A percentile compares a stretch with the other conserved stretches of the same genome.
These are phyloP conservation scores for Hypoxylon crocopeplum DNA, from an alignment of 495 filamentous ascomycete genomes.

Conservation along the genomic window DNA sequence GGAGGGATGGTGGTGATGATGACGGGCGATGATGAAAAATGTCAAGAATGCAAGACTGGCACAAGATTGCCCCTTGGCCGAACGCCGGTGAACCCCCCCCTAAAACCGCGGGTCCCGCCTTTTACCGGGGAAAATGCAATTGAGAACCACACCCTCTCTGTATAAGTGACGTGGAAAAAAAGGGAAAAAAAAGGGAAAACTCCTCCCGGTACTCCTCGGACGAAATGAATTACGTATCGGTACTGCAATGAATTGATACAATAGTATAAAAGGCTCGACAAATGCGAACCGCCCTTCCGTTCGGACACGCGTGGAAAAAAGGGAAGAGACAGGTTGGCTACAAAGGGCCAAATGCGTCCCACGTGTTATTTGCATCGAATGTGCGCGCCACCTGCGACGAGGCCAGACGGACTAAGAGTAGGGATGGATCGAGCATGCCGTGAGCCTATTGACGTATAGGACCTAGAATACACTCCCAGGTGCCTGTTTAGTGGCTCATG, in stretches of 20 bases:
- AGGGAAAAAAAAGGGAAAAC: too few relatives aligned
- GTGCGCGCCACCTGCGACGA: too few relatives aligned
- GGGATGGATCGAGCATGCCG: too few relatives aligned
- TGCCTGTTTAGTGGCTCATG: conserved; percentile 37
- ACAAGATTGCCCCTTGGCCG: conserved; percentile 7
- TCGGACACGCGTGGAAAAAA: background rate
- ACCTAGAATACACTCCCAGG: background rate
- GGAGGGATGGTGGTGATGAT: too few relatives aligned
- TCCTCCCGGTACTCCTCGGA: background rate
- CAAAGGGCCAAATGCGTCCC: too few relatives aligned
- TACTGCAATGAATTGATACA: background rate
- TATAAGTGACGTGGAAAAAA: conserved; percentile 15
- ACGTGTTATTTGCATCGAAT: too few relatives aligned
- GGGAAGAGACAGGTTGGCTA: too few relatives aligned
- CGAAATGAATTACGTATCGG: conserved; percentile 12
- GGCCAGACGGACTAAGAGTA: too few relatives aligned
- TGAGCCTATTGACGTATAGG: too few relatives aligned
- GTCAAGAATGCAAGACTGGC: too few relatives aligned
- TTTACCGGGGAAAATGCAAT: conserved; percentile 34
- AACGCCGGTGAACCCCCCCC: conserved; percentile 20
- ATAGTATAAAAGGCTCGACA: background rate
- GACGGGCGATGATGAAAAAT: conserved; percentile 16
- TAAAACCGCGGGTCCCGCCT: conserved; percentile 10
- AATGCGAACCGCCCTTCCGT: background rate
- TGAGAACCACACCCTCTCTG: conserved; percentile 8